A percentile compares a stretch with the other conserved stretches of the same genome.
Conservation (phyloP, 1,284 basidiomycete genomes). For the Pterulicium gracile region DNA sequence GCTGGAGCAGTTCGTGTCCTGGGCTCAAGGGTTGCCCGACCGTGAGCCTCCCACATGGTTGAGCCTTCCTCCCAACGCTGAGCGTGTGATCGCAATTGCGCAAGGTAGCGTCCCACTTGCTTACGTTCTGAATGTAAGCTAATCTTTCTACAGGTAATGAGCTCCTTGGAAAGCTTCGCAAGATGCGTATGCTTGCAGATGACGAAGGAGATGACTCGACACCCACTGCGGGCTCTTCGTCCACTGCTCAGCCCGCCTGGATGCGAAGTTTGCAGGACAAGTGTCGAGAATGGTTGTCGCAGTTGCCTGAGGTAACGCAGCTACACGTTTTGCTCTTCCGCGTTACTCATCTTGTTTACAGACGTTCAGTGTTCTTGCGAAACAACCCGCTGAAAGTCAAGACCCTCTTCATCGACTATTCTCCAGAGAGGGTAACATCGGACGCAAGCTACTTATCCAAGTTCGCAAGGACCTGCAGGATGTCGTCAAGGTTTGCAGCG, state of each 20-base stretch:
- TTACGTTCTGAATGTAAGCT: constrained; percentile 4
- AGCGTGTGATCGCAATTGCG: constrained; percentile 81
- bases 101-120: constrained; percentile 50
- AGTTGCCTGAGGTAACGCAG: constrained; percentile 58
- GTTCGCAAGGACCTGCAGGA: constrained; percentile 75
- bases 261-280: constrained; percentile 78
- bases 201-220: constrained; percentile 64
- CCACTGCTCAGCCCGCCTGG: constrained; percentile 80
- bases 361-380: constrained; percentile 54
- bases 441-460: constrained; percentile 62
- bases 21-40: constrained; percentile 82
- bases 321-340: constrained; percentile 3
- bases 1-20: constrained; percentile 79
- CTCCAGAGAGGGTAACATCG: constrained; percentile 78
- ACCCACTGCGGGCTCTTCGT: constrained; percentile 39
- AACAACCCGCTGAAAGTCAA: constrained; percentile 56
- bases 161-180: constrained; percentile 75
- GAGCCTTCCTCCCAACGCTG: constrained; percentile 82
- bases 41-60: constrained; percentile 90
- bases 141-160: constrained; percentile 52
- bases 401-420: constrained; percentile 86
- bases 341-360: constrained; percentile 18
- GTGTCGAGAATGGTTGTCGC: constrained; percentile 73
- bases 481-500: constrained; percentile 77
- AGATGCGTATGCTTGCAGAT: constrained; percentile 85